Base-by-base conservation (phyloP, 106 monocot species). In the Dendrobium officinale region DNA sequence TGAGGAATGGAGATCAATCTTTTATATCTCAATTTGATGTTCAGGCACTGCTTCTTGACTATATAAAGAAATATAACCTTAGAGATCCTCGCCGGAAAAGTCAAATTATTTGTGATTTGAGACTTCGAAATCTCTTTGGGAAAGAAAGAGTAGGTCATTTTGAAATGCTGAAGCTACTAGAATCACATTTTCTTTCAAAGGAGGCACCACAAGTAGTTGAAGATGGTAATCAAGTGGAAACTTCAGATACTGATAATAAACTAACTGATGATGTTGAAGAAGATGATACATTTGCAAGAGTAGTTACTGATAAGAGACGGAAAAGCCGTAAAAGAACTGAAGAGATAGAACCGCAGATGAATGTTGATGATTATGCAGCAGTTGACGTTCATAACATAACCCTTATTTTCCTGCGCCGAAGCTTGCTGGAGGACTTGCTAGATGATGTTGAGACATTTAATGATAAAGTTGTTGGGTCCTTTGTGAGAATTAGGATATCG, bases 91-190 rank as follows among this genome's bases (percentile, higher is more conserved):
- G 95, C 81, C 86, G 84, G 81, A 99, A 95, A 91, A 99, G 99
- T 81, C 95, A 99, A 77, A 95, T 99, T 37, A 81, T 99, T 68
- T 99, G 99, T 86, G 99, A 99, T 79, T 15, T 86, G 67, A 93
- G 88, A 79, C 87, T 99, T 56, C 81, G 86, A 48, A 91, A 84
- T 55, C 86, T 99, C 40, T 95, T 95, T 86, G 90, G 90, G 9
- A 99, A 99, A 87, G 79, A 84, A 82, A 86, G 85, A 78, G 96
- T 87, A 24, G 93, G 82, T n/a, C 88, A 91, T 83, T 88, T 91
- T 86, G 99, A 99, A 87, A 99, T 99, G 99, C 78, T 99, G 45
- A 93, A 95, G 80, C 93, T 99, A 81, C 88, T 99, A 66, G 99
- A 99, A 75, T 88, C 84, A 49, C 99, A 99, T 58, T 95, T 93